Percentiles rank a stretch among this genome's conserved stretches.
Evolutionary conservation across 2,329 filamentous ascomycete species (phyloP).

Genomic region (Alternaria tenuissima): DNA sequence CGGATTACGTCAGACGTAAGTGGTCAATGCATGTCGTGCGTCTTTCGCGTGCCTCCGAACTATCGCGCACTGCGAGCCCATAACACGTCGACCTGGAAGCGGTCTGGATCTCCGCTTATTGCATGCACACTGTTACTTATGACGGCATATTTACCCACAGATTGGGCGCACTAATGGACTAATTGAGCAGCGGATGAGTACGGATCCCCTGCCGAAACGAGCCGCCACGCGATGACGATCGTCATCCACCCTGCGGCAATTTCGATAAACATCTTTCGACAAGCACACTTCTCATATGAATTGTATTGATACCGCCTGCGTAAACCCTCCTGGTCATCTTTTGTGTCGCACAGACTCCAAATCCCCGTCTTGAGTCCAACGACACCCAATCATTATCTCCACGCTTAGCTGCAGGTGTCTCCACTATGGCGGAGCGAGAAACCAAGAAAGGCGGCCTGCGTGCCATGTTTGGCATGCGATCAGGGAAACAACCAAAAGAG

Average conservation of each 20-base stretch:
- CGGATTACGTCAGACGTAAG: conserved; percentile 16
- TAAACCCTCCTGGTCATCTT: not conserved
- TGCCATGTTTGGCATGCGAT: conserved; percentile 32
- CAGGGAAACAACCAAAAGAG: conserved; percentile 24
- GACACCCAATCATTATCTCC: not conserved
- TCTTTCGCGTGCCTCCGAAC: conserved; percentile 9
- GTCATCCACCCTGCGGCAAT: conserved; percentile 15
- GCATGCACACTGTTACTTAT: conserved; percentile 5
- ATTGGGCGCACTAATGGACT: not conserved
- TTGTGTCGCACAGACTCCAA: not conserved
- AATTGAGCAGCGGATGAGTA: conserved; percentile 17
- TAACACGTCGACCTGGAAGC: not conserved
- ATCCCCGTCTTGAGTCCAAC: not conserved
- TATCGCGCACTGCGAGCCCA: not conserved
- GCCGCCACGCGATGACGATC: conserved; percentile 26
- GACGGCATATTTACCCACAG: conserved; percentile 16
- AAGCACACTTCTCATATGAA: conserved; percentile 5
- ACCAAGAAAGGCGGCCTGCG: conserved; percentile 33
- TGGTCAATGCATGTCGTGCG: conserved; percentile 15
- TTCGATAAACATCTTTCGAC: conserved; percentile 12
- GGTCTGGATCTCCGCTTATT: conserved; percentile 1
- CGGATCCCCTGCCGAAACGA: conserved; percentile 23
- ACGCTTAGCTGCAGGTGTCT: not conserved
- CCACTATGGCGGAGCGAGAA: conserved; percentile 27
- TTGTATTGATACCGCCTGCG: conserved; percentile 1